Evolutionary conservation across 2,329 filamentous ascomycete species (phyloP), one percentile per base, ranked within the genome.

Genomic region (Alternaria sp.): DNA sequence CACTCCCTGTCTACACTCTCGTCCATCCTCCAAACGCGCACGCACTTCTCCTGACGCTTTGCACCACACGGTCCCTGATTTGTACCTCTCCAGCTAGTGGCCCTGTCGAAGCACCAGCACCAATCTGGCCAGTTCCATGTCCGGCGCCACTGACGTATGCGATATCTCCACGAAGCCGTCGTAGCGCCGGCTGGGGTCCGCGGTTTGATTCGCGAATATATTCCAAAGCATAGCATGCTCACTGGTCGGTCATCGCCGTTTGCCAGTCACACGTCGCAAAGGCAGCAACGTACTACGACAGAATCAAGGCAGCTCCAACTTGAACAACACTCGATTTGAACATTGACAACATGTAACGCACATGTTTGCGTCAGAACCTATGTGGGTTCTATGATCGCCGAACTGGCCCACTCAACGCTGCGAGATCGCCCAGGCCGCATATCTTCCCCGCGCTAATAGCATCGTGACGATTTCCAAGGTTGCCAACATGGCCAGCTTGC

Each of bases 41-140:
- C 48, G 22, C 22, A 51, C 36, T 28, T 51, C 34, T 51, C 49
- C 49, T 51, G 34, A 30, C 22, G 20, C 49, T 30, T 7, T 28
- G 49, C 49, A 14, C 22, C 20, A 41, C 36, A 51, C 34, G 49
- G 49, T 51, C 49, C 49, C 34, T 51, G 46, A 49, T 49, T 49
- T 38, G 46, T 8, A 26, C 46, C 46, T 41, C n/a, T 39, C 49
- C 22, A 51, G 49, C 49, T 41, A 51, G 22, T 30, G 16, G 28
- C 22, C 22, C 34, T 22, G 32, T 38, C 24, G 16, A 30, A 41
- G 49, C 32, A 20, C 48, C 48, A 39, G 22, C 48, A 26, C 48
- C 22, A 51, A 7, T 28, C 48, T 39, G 22, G 36, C 48, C 32
- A 20, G 24, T 51, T 16, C 34, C 34, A 7, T 26, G 39, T 51